These are phyloP conservation scores for Verticillium isaacii DNA, from an alignment of 2,329 filamentous ascomycete species.

Conservation along the genomic window DNA sequence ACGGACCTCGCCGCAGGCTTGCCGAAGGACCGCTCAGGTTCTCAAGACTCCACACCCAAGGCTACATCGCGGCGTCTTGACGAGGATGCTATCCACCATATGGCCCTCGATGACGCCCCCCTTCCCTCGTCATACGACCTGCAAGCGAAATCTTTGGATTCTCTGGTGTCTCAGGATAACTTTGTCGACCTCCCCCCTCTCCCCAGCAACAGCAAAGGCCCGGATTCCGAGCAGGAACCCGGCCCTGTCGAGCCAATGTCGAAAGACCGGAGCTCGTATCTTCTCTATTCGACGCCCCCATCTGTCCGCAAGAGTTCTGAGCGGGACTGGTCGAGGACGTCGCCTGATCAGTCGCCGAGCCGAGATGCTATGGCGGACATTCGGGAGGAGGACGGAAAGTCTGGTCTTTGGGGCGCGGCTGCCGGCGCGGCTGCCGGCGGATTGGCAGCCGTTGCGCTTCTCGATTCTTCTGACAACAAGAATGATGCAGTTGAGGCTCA, in stretches of 20 bases:
- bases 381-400: constrained; percentile 18
- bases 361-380: constrained; percentile 16
- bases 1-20: constrained; percentile 28
- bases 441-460: not conserved
- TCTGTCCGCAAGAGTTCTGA: constrained; percentile 20
- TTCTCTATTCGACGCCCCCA: constrained; percentile 33
- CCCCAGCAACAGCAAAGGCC: constrained; percentile 5
- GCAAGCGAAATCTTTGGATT: not conserved
- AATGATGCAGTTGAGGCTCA: not conserved
- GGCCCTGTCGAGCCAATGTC: constrained; percentile 34
- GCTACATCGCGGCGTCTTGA: constrained; percentile 33
- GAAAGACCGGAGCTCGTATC: constrained; percentile 37
- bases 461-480: constrained; percentile 1
- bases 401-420: not conserved
- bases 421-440: not conserved
- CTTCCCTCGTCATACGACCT: constrained; percentile 10
- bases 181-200: constrained; percentile 10
- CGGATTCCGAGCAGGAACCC: constrained; percentile 25
- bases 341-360: constrained; percentile 19
- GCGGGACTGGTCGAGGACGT: constrained; percentile 13
- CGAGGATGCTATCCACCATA: constrained; percentile 25
- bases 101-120: constrained; percentile 11
- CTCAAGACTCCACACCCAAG: constrained; percentile 65
- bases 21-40: constrained; percentile 48
- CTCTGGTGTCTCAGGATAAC: not conserved